Evolutionary conservation across 2,329 filamentous ascomycete genomes (phyloP).

Genomic region (Hypoxylon sp.): DNA sequence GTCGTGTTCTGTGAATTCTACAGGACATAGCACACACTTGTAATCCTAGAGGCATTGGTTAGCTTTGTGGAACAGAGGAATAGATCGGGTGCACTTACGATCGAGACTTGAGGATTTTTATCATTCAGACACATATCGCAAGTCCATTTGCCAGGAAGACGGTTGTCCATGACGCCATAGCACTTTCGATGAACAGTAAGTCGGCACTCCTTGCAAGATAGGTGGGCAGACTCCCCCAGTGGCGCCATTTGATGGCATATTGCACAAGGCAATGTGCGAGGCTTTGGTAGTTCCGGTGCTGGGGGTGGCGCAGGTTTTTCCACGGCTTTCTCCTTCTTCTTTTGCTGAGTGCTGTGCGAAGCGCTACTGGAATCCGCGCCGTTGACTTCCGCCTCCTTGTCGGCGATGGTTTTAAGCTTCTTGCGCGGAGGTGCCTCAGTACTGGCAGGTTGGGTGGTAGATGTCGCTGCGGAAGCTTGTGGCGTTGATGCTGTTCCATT

Average conservation of each 20-base stretch:
- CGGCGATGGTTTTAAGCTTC: constrained; percentile 72
- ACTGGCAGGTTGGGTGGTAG: constrained; percentile 50
- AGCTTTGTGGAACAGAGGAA: constrained; percentile 47
- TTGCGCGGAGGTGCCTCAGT: constrained; percentile 72
- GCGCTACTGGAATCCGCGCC: constrained; percentile 64
- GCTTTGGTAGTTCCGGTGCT: constrained; percentile 82
- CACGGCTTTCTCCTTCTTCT: constrained; percentile 73
- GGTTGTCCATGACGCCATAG: constrained; percentile 85
- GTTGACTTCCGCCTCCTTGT: constrained; percentile 66
- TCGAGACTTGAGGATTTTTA: constrained; percentile 91
- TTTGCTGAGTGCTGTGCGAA: constrained; percentile 58
- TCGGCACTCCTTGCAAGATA: constrained; percentile 89
- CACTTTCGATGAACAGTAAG: constrained; percentile 92
- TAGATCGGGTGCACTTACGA: constrained; percentile 68
- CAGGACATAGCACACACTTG: constrained; percentile 91
- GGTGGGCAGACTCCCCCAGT: constrained; percentile 74
- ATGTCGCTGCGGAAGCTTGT: constrained; percentile 53
- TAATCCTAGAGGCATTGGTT: constrained; percentile 73
- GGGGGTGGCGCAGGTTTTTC: constrained; percentile 76
- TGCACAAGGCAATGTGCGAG: constrained; percentile 84
- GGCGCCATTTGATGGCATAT: constrained; percentile 84
- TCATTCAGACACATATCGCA: constrained; percentile 98
- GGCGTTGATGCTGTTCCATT: constrained; percentile 49
- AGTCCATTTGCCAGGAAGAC: constrained; percentile 84
- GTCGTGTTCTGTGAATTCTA: constrained; percentile 85